Base-by-base conservation (phyloP, 768 basidiomycete genomes). In the Russula griseocarnosa region DNA sequence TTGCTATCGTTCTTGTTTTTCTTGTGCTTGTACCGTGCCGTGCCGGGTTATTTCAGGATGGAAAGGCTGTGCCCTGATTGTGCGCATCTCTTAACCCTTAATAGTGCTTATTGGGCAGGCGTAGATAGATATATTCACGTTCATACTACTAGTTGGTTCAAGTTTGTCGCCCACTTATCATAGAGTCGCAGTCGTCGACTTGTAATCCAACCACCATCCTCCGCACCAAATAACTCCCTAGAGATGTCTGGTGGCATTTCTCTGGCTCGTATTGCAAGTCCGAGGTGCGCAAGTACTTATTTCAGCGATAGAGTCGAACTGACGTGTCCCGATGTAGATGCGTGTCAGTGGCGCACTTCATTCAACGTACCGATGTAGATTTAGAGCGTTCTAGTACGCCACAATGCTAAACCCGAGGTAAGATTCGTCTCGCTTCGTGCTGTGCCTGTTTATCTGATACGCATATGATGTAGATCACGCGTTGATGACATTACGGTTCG, bases 251-350 rank as follows among this genome's bases (percentile, higher is more conserved):
- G 44, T 3, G 44, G n/a, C n/a, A 22, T 46, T 28, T n/a, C 16
- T 24, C 14, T 30, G 34, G 34, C 34, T 11, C 3, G 30, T 30
- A 30, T 5, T 46, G n/a, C 38, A 54, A 22, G 26, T 30, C n/a
- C n/a, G 52, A 63, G 62, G 62, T 63, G 62, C 62, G 62, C 62
- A 36, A 52, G 58, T 28, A 20, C 16, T 46, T 20, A 22, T 46
- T 47, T 13, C 44, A 54, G 40, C 22, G 6, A 3, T 28, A 2
- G 46, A 22, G 34, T 54, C 1, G 26, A 18, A 40, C 34, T 63
- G 26, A 63, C 44, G 28, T 40, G 26, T 28, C 3, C 26, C n/a
- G 20, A 44, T 22, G 32, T 3, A 52, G 56, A 42, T 59, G 7
- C 2, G 24, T 26, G 38, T 20, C 13, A 36, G 3, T 54, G 55